phyloP scores from a whole-genome alignment of 805 yeast genomes.

The Myxozyma mucilagina region DNA sequence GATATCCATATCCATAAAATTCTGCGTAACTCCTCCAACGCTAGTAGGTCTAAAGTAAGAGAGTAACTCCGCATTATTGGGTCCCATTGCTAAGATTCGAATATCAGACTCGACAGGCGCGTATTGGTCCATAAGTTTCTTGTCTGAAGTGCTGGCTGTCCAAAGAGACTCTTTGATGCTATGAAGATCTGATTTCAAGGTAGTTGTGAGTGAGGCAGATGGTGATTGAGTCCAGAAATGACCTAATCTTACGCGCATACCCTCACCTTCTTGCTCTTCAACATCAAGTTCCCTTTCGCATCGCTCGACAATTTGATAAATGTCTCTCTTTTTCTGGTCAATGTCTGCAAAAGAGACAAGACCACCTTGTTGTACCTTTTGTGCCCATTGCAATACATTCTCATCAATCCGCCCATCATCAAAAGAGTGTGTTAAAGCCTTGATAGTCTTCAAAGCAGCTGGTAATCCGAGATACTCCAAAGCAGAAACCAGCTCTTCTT shows the following conservation, averaged over 20 bases:
- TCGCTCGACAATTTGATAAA: slow-evolving; percentile 35
- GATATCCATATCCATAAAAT: slow-evolving; percentile 72
- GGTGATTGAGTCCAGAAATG: slow-evolving; percentile 46
- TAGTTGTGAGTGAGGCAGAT: slow-evolving; percentile 37
- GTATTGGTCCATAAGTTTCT: slow-evolving; percentile 56
- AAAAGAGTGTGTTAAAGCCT: slow-evolving; percentile 33
- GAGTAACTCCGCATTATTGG: slow-evolving; percentile 45
- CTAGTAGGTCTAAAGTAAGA: slow-evolving; percentile 35
- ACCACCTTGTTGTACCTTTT: slow-evolving; percentile 12
- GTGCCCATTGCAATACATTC: slow-evolving; percentile 23
- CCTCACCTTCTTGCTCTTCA: slow-evolving; percentile 44
- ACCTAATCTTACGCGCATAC: slow-evolving; percentile 43
- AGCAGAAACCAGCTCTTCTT: slow-evolving; percentile 75
- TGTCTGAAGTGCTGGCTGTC: slow-evolving; percentile 49
- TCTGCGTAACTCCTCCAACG: slow-evolving; percentile 37
- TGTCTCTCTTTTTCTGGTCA: slow-evolving; percentile 26
- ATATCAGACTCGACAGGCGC: slow-evolving; percentile 48
- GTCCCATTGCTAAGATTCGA: slow-evolving; percentile 48
- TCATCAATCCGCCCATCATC: slow-evolving; percentile 23
- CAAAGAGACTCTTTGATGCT: slow-evolving; percentile 41
- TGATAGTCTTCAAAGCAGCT: slow-evolving; percentile 56
- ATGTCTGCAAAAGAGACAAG: slow-evolving; percentile 33
- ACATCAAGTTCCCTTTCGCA: slow-evolving; percentile 35
- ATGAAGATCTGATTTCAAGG: slow-evolving; percentile 36
- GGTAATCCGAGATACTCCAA: slow-evolving; percentile 82